phyloP scores from a whole-genome alignment of 306 rosid genomes.

The Prunus kanzakura region DNA sequence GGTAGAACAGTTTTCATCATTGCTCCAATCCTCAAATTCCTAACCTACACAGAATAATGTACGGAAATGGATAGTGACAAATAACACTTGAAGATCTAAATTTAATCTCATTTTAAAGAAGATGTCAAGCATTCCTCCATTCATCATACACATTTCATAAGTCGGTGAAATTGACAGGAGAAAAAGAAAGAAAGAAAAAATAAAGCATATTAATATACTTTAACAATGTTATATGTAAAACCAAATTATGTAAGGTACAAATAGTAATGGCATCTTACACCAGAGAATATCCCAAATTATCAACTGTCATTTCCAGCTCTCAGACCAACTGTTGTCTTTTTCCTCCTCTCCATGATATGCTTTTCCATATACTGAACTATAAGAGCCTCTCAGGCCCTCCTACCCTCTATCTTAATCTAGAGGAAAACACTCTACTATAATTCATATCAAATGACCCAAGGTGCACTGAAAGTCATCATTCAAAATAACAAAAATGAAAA shows the following conservation, averaged over 20 bases:
- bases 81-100: not conserved
- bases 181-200: not conserved
- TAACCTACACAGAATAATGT: conserved; percentile 46
- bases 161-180: not conserved
- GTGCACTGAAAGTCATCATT: not conserved
- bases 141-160: not conserved
- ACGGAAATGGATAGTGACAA: conserved; percentile 9
- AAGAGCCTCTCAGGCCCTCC: not conserved
- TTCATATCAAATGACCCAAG: not conserved
- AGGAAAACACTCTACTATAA: too few species aligned
- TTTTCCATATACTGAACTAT: not conserved
- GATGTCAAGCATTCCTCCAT: not conserved
- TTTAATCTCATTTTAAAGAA: not conserved
- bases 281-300: not conserved
- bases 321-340: not conserved
- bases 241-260: not conserved
- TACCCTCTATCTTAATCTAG: not conserved
- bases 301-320: not conserved
- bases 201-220: not conserved
- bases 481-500: not conserved
- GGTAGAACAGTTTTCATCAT: conserved; percentile 89
- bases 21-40: conserved; percentile 88
- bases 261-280: not conserved
- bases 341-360: not conserved
- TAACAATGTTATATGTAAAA: not conserved